phyloP scores from a whole-genome alignment of 2,329 filamentous ascomycete species.

The Penicillium corylophilum region DNA sequence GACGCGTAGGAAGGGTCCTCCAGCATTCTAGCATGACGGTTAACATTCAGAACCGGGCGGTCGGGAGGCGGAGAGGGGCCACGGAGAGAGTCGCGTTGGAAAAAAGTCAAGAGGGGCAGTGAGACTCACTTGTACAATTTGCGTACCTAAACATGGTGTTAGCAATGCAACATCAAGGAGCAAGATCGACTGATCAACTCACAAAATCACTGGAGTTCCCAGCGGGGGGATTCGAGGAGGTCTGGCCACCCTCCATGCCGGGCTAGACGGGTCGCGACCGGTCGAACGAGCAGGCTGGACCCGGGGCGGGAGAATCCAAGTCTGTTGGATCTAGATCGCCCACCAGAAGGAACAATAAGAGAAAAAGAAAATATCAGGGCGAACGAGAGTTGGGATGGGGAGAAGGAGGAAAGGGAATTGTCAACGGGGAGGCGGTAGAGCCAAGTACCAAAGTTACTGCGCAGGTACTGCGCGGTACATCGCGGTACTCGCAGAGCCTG shows the following conservation, averaged over 20 bases:
- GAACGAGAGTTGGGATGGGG: slow-evolving; percentile 10
- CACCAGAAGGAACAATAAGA: background rate
- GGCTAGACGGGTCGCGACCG: slow-evolving; percentile 42
- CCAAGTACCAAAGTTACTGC: slow-evolving; percentile 25
- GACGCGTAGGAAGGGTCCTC: slow-evolving; percentile 90
- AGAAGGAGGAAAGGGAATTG: slow-evolving; percentile 8
- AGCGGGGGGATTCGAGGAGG: slow-evolving; percentile 47
- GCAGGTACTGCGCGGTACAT: slow-evolving; percentile 18
- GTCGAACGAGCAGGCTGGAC: slow-evolving; percentile 34
- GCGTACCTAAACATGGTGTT: slow-evolving; percentile 67
- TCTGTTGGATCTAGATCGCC: background rate
- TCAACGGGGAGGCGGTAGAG: slow-evolving; percentile 19
- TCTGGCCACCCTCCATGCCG: slow-evolving; percentile 48
- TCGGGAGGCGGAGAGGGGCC: slow-evolving; percentile 5
- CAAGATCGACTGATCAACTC: slow-evolving; percentile 47
- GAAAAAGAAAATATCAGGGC: background rate
- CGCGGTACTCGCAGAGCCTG: background rate
- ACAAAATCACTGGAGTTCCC: slow-evolving; percentile 97
- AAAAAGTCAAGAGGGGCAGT: slow-evolving; percentile 2
- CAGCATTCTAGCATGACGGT: slow-evolving; percentile 68
- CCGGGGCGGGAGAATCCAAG: slow-evolving; percentile 14
- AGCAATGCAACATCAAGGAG: slow-evolving; percentile 13
- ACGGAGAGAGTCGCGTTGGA: background rate
- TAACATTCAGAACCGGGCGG: slow-evolving; percentile 13
- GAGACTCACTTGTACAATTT: slow-evolving; percentile 95